Evolutionary conservation across 352 stramenopile species (phyloP).

Genomic region (Pythium vanterpoolii): DNA sequence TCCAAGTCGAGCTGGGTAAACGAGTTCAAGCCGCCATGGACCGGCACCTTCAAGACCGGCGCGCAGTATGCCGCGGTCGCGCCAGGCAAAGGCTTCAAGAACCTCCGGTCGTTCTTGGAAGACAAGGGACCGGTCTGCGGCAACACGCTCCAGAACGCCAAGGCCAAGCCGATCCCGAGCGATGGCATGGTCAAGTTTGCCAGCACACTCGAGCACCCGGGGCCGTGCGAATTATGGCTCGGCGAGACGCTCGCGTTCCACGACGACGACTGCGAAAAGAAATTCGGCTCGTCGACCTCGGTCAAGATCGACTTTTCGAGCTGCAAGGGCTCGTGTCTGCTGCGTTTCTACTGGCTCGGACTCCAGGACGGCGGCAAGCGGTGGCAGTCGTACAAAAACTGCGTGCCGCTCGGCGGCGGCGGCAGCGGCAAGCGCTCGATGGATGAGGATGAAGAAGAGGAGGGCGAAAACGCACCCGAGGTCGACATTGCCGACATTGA

Average conservation of each 20-base stretch:
- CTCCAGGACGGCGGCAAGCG: slow-evolving; percentile 16
- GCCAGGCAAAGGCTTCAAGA: slow-evolving; percentile 1
- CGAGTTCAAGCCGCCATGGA: slow-evolving; percentile 15
- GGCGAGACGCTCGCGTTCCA: slow-evolving; percentile 17
- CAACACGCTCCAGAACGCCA: slow-evolving; percentile 18
- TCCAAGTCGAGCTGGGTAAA: slow-evolving; percentile 20
- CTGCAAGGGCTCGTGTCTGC: slow-evolving; percentile 14
- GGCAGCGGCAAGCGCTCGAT: slow-evolving; percentile 11
- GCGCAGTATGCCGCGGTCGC: slow-evolving; percentile 18
- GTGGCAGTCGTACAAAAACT: slow-evolving; percentile 21
- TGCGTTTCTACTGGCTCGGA: slow-evolving; percentile 27
- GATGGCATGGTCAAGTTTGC: slow-evolving; percentile 14
- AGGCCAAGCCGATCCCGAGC: slow-evolving; percentile 17
- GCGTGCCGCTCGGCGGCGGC: slow-evolving; percentile 9
- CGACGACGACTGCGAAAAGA: slow-evolving; percentile 24
- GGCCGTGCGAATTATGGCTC: slow-evolving; percentile 22
- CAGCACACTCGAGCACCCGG: slow-evolving; percentile 10
- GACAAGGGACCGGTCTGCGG: slow-evolving; percentile 19
- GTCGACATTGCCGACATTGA: slow-evolving; percentile 5
- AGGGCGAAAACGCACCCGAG: background rate
- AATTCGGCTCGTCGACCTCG: slow-evolving; percentile 10
- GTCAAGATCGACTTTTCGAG: slow-evolving; percentile 21
- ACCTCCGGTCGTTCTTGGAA: slow-evolving; percentile 23
- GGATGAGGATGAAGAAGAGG: slow-evolving; percentile 14
- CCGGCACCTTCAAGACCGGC: slow-evolving; percentile 18